Conservation (phyloP, 2,329 filamentous ascomycete species). For the Podosphaera xanthii region DNA sequence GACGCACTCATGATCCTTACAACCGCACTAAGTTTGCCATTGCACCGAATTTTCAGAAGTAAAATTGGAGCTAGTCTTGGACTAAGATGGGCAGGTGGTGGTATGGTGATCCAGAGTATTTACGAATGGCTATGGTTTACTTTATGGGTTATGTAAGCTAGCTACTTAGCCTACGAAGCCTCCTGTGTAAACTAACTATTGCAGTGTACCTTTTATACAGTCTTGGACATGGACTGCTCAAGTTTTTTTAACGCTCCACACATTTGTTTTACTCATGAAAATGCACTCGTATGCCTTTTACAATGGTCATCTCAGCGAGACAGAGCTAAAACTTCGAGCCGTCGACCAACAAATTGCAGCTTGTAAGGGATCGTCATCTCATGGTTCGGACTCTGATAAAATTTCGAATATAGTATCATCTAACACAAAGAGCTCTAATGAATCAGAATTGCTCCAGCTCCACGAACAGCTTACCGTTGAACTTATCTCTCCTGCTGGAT, state of each 20-base stretch:
- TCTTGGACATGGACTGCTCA: slow-evolving; percentile 95
- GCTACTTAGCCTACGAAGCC: not conserved
- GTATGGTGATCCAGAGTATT: slow-evolving; percentile 63
- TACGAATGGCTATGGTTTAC: slow-evolving; percentile 60
- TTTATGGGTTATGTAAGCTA: slow-evolving; percentile 48
- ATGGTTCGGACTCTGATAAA: slow-evolving; percentile 35
- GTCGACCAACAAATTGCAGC: slow-evolving; percentile 57
- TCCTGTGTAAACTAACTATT: slow-evolving; percentile 7
- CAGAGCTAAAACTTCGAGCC: slow-evolving; percentile 53
- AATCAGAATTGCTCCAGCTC: slow-evolving; percentile 36
- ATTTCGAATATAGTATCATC: slow-evolving; percentile 11
- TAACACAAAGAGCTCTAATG: slow-evolving; percentile 15
- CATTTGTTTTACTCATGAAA: slow-evolving; percentile 89
- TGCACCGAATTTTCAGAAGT: slow-evolving; percentile 45
- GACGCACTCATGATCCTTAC: slow-evolving; percentile 69
- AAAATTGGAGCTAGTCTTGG: slow-evolving; percentile 24
- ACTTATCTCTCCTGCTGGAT: slow-evolving; percentile 73
- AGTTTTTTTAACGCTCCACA: slow-evolving; percentile 81
- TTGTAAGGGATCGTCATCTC: slow-evolving; percentile 46
- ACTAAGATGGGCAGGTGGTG: slow-evolving; percentile 52
- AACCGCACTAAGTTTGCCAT: slow-evolving; percentile 46
- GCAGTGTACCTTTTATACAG: slow-evolving; percentile 53
- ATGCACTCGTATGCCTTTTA: slow-evolving; percentile 98
- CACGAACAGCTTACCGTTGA: slow-evolving; percentile 77
- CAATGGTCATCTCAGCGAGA: slow-evolving; percentile 83